Percentiles rank a stretch among this genome's conserved stretches.
These are phyloP conservation scores for Geotrichum macrosporum DNA, from an alignment of 1,139 yeast species.

Conservation along the genomic window DNA sequence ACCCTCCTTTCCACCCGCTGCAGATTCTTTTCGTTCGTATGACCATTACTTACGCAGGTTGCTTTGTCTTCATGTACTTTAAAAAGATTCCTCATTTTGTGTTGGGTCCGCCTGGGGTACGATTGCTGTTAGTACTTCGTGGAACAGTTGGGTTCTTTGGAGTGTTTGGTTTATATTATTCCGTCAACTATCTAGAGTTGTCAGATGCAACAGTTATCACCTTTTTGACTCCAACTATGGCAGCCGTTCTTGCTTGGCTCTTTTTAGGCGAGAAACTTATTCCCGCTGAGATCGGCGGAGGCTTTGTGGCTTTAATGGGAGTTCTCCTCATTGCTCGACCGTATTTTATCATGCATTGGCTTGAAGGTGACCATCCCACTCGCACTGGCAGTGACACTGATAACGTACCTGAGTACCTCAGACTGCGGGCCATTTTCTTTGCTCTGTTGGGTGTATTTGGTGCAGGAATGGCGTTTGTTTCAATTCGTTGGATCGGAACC, in stretches of 20 bases:
- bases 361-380: slow-evolving; percentile 14
- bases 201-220: slow-evolving; percentile 77
- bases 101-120: slow-evolving; percentile 60
- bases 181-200: slow-evolving; percentile 69
- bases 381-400: slow-evolving; percentile 14
- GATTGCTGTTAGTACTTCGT: slow-evolving; percentile 55
- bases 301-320: slow-evolving; percentile 64
- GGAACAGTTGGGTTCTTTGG: slow-evolving; percentile 77
- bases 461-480: slow-evolving; percentile 65
- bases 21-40: slow-evolving; percentile 75
- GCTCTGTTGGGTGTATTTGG: slow-evolving; percentile 70
- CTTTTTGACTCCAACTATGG: slow-evolving; percentile 70
- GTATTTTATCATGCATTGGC: slow-evolving; percentile 48
- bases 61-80: slow-evolving; percentile 51
- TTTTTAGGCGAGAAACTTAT: slow-evolving; percentile 66
- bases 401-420: slow-evolving; percentile 20
- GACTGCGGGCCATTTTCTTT: slow-evolving; percentile 52
- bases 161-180: slow-evolving; percentile 68
- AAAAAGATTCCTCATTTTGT: slow-evolving; percentile 55
- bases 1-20: slow-evolving; percentile 63
- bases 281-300: slow-evolving; percentile 61
- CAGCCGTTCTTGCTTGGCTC: slow-evolving; percentile 70
- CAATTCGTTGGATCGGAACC: slow-evolving; percentile 69
- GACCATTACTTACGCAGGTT: slow-evolving; percentile 61
- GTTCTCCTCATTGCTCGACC: slow-evolving; percentile 83